Percentiles rank a stretch among this genome's conserved stretches.
Evolutionary conservation across 1,284 basidiomycete genomes (phyloP).

Genomic region (Ustilago bromivora): DNA sequence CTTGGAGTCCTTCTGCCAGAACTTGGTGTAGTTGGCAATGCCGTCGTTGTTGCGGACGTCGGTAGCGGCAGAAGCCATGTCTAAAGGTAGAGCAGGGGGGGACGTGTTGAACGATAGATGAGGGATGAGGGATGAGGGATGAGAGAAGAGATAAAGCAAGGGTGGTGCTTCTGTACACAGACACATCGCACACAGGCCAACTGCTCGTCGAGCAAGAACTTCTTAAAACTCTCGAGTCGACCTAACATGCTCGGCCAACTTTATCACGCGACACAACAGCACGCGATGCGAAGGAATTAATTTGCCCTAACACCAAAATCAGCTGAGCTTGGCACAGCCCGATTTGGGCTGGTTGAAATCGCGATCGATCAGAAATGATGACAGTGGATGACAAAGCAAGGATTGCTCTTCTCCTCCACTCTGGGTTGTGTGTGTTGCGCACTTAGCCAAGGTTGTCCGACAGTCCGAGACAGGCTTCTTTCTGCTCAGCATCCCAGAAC

Average conservation of each 20-base stretch:
- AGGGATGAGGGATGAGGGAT: neutral
- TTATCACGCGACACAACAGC: constrained; percentile 8
- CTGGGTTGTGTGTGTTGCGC: neutral
- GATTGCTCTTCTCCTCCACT: constrained; percentile 10
- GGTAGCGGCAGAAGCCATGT: constrained; percentile 56
- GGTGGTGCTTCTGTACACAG: neutral
- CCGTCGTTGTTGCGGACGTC: constrained; percentile 85
- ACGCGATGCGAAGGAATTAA: constrained; percentile 1
- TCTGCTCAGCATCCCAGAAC: neutral
- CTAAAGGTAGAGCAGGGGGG: constrained; percentile 11
- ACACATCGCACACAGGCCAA: neutral
- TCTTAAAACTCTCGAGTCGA: neutral
- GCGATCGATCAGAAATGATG: constrained; percentile 3
- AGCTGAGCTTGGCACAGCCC: constrained; percentile 13
- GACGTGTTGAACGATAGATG: constrained; percentile 23
- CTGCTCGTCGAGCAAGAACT: neutral
- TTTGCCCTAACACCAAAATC: constrained; percentile 5
- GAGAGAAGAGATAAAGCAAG: neutral
- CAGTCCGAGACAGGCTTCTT: neutral
- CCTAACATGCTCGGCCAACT: neutral
- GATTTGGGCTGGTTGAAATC: neutral
- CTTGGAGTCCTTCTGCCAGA: constrained; percentile 88
- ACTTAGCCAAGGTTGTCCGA: neutral
- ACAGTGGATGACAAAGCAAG: constrained; percentile 26
- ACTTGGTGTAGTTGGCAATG: constrained; percentile 90